These are phyloP conservation scores for Tillandsia leiboldiana DNA, from an alignment of 176 grass and related monocot genomes.

Conservation along the genomic window DNA sequence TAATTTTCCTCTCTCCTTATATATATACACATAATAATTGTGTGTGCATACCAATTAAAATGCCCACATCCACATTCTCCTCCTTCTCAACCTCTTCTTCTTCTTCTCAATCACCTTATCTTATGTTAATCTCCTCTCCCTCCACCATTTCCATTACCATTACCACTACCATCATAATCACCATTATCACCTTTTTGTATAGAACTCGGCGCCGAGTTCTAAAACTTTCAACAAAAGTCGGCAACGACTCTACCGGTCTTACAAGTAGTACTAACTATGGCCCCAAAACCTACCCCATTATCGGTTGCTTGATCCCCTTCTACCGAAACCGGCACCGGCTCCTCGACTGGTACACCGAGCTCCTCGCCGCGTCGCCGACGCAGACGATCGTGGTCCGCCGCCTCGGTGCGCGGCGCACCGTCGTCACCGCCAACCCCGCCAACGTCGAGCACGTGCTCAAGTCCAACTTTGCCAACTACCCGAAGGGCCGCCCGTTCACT, in stretches of 20 bases:
- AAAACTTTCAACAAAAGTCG: no score
- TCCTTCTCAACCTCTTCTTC: not conserved
- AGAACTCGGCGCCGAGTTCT: no score
- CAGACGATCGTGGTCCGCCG: constrained; percentile 68
- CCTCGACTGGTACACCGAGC: constrained; percentile 30
- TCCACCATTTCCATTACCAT: no score
- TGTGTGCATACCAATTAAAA: no score
- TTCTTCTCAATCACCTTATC: not conserved
- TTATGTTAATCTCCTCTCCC: no score
- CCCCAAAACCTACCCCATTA: constrained; percentile 3
- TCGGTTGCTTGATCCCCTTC: constrained; percentile 17
- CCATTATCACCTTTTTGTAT: no score
- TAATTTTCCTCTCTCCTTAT: not conserved
- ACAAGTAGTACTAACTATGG: not conserved
- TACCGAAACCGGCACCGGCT: constrained; percentile 16
- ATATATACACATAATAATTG: not conserved
- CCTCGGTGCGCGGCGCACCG: constrained; percentile 48
- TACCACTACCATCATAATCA: no score
- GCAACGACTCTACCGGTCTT: no score
- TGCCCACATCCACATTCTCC: not conserved
- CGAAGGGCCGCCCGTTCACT: constrained; percentile 79
- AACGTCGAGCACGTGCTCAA: constrained; percentile 83
- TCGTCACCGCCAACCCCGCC: constrained; percentile 65
- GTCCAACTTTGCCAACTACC: constrained; percentile 72
- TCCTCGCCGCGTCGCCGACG: constrained; percentile 29